Conservation (phyloP, 2,329 filamentous ascomycete species). For the Trichophyton rubrum region DNA sequence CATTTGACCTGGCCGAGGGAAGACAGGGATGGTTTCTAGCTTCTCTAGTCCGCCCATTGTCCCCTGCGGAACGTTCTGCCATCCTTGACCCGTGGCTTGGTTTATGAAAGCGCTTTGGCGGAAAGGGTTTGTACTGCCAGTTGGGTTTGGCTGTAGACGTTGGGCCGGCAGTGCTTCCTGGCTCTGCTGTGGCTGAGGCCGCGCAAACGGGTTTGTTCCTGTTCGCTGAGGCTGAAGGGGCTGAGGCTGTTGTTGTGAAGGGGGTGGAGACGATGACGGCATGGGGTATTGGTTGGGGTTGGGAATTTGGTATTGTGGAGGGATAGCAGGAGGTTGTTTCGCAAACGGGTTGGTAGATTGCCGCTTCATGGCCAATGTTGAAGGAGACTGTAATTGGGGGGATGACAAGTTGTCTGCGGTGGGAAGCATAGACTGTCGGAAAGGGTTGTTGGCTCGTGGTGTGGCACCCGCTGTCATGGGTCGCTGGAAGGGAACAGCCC, state of each 20-base stretch:
- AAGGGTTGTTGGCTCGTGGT: constrained; percentile 68
- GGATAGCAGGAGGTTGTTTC: constrained; percentile 38
- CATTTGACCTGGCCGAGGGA: constrained; percentile 59
- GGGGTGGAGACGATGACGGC: constrained; percentile 24
- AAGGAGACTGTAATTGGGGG: constrained; percentile 26
- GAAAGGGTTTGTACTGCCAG: constrained; percentile 89
- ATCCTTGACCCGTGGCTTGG: constrained; percentile 73
- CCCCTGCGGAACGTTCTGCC: constrained; percentile 62
- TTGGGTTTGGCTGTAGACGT: constrained; percentile 57
- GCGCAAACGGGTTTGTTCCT: constrained; percentile 60
- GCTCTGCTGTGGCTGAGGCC: constrained; percentile 25
- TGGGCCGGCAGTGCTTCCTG: constrained; percentile 26
- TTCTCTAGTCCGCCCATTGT: constrained; percentile 68
- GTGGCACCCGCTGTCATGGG: constrained; percentile 23
- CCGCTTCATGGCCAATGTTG: constrained; percentile 37
- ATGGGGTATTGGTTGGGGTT: constrained; percentile 32
- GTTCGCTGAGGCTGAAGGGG: constrained; percentile 48
- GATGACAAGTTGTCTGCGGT: constrained; percentile 37
- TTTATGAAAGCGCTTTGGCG: constrained; percentile 82
- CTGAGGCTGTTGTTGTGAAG: constrained; percentile 35
- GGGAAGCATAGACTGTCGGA: constrained; percentile 75
- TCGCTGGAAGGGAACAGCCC: constrained; percentile 35
- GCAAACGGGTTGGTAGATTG: constrained; percentile 84
- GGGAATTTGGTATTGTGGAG: constrained; percentile 16
- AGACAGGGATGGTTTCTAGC: constrained; percentile 67